Evolutionary conservation across 2,329 filamentous ascomycete genomes (phyloP).

Genomic region (Pestalotiopsis sp.): DNA sequence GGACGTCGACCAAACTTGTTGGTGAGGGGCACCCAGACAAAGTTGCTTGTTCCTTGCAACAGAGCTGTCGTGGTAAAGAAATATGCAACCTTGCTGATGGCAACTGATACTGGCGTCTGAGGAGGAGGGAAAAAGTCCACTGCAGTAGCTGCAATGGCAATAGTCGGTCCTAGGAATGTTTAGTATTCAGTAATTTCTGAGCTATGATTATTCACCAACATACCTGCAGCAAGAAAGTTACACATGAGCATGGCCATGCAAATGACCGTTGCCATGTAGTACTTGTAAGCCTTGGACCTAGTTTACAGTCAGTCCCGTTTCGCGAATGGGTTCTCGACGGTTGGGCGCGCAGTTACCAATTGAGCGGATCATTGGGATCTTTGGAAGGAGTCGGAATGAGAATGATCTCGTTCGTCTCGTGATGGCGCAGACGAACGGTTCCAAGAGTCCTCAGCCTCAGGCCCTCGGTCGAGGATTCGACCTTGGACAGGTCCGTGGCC

Average conservation of each 20-base stretch:
- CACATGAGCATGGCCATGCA: constrained; percentile 57
- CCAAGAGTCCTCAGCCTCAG: constrained; percentile 35
- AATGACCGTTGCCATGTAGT: constrained; percentile 51
- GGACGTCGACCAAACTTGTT: constrained; percentile 49
- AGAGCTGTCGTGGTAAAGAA: constrained; percentile 56
- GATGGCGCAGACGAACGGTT: constrained; percentile 43
- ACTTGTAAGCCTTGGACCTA: constrained; percentile 48
- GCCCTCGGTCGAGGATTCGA: constrained; percentile 5
- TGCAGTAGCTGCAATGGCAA: constrained; percentile 51
- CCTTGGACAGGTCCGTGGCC: neutral
- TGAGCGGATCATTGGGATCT: constrained; percentile 41
- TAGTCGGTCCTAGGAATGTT: constrained; percentile 39
- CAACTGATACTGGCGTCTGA: constrained; percentile 24
- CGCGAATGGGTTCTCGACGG: neutral
- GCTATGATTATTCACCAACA: neutral
- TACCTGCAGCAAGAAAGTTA: constrained; percentile 59
- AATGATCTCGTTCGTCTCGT: constrained; percentile 41
- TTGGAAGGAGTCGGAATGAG: constrained; percentile 33
- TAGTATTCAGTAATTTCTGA: neutral
- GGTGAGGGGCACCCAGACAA: constrained; percentile 51
- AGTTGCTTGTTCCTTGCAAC: constrained; percentile 51
- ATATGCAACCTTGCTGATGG: constrained; percentile 49
- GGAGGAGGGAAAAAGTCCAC: constrained; percentile 47
- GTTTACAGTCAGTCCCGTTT: neutral
- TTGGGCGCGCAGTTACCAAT: constrained; percentile 24